A percentile compares a stretch with the other conserved stretches of the same genome.
Evolutionary conservation across 371 early-diverging fungal species (phyloP).

Genomic region (Blastocladiella emersonii): DNA sequence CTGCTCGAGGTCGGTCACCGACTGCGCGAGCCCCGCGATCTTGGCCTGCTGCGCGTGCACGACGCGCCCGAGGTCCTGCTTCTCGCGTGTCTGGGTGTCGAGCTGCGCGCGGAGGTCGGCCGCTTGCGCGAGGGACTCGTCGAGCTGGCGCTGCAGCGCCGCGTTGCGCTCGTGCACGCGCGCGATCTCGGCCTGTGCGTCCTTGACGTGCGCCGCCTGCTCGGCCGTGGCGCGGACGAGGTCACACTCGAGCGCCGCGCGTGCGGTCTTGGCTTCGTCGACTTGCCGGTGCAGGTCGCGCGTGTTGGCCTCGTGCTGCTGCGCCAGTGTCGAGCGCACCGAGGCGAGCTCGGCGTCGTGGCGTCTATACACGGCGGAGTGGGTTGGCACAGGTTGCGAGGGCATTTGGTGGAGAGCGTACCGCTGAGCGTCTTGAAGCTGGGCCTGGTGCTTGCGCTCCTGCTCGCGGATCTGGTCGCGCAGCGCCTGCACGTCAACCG

Average conservation of each 20-base stretch:
- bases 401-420: background rate
- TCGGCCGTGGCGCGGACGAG: background rate
- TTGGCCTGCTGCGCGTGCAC: background rate
- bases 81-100: no score
- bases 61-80: background rate
- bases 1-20: background rate
- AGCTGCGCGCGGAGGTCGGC: no score
- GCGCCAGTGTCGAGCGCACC: no score
- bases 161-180: background rate
- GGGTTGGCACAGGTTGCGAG: background rate
- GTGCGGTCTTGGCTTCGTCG: no score
- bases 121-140: background rate
- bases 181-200: background rate
- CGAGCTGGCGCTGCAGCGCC: background rate
- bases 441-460: background rate
- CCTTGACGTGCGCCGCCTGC: background rate
- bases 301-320: no score
- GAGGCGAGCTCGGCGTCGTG: background rate
- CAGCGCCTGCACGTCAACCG: background rate
- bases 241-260: no score
- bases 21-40: background rate
- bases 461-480: background rate
- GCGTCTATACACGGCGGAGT: no score
- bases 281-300: no score
- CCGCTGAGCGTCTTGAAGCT: background rate